phyloP scores from a whole-genome alignment of 768 basidiomycete genomes.

The Collybia mongolica region DNA sequence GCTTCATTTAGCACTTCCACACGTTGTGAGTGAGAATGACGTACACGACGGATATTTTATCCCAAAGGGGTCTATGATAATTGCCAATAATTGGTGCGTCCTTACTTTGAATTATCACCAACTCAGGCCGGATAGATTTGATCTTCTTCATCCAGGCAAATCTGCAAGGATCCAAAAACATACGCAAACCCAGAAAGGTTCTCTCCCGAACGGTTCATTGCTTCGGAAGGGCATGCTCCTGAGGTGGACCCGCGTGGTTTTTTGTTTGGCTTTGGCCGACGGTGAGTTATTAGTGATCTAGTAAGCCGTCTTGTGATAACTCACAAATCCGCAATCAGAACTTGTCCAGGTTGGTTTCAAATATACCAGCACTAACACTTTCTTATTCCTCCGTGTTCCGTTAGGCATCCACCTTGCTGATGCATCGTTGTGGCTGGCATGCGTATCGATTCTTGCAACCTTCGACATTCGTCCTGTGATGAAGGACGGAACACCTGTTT shows the following conservation, averaged over 20 bases:
- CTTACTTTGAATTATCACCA: constrained; percentile 14
- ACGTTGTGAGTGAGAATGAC: constrained; percentile 11
- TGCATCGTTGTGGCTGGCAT: constrained; percentile 21
- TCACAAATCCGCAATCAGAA: too few species aligned
- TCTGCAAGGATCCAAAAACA: neutral
- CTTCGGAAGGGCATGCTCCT: constrained; percentile 2
- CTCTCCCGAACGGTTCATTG: constrained; percentile 17
- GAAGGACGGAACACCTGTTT: constrained; percentile 11
- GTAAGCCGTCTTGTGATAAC: too few species aligned
- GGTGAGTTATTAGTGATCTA: constrained; percentile 13
- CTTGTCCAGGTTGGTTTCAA: too few species aligned
- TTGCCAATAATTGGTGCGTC: constrained; percentile 14
- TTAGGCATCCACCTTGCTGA: constrained; percentile 27
- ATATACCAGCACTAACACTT: too few species aligned
- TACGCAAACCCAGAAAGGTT: constrained; percentile 18
- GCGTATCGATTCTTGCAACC: constrained; percentile 11
- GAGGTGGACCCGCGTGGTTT: constrained; percentile 15
- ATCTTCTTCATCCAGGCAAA: too few species aligned
- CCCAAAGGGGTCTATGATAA: constrained; percentile 15
- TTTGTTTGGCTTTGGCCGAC: constrained; percentile 21
- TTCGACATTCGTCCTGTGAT: constrained; percentile 18
- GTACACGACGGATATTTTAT: constrained; percentile 16
- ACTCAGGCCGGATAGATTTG: neutral
- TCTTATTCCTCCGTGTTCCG: too few species aligned
- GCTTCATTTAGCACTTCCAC: constrained; percentile 11